Base-by-base conservation (phyloP, 805 yeast genomes). In the Priceomyces haplophilus region DNA sequence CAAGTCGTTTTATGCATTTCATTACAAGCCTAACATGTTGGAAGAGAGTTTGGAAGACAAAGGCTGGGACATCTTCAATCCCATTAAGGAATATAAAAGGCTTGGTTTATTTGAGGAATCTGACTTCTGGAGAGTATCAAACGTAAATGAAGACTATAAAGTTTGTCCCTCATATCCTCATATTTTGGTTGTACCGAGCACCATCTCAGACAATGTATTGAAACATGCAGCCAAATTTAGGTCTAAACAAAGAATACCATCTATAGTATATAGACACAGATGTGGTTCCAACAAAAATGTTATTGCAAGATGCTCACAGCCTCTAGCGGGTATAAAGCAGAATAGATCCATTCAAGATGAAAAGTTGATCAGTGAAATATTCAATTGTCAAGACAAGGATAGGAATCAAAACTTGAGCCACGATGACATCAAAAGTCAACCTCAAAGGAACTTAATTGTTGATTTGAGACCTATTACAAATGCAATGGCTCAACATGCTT, bases 401-500 rank as follows among this genome's bases (percentile, higher is more conserved):
- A 53, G 69, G 10, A 33, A 47, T 3, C 45, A 41, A 11, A 47
- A 38, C 5, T 38, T 61, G 7, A 11, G 38, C 7, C 46, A 50
- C 3, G 58, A 54, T 18, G 66, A 57, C 4, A 52, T 56, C 34
- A 54, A 51, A 12, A 55, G 53, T 15, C 72, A 67, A 47, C 71
- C 72, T 5, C 68, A 67, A 62, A 59, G 51, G 55, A 75, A 90
- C 55, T 62, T 93, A 21, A 82, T 93, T 23, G 91, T 88, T 3
- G 99, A 93, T 65, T 85, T 95, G 17, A 72, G 99, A 43, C 99
- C 99, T 0, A 62, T 89, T 19, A 85, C 97, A 0, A 93, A 93
- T 62, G 98, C 98, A 6, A 78, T 89, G 78, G 98, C 97, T 0
- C 98, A 93, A 55, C 87, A 88, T 36, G 98, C 98, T 0, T 65